Evolutionary conservation across 2,329 filamentous ascomycete species (phyloP), one percentile per base, ranked within the genome.

Genomic region (Fusarium succisae): DNA sequence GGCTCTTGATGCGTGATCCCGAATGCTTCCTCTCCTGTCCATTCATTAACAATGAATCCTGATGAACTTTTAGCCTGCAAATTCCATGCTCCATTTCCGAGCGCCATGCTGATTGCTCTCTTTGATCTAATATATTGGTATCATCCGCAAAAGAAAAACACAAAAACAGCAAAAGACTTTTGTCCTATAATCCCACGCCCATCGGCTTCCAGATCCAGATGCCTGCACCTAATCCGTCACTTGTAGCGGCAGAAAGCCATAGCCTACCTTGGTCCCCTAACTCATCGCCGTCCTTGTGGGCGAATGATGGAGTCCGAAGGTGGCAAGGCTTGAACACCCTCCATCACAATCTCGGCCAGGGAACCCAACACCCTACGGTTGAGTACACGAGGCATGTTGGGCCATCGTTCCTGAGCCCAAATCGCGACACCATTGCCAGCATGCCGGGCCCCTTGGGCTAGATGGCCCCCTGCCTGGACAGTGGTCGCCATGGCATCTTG

Each of bases 281-380:
- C 22, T 24, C 44, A 47, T 39, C 45, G 58, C 59, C 63, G 28
- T 45, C 64, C 50, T 26, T 66, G 48, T 6, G 37, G 54, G 22
- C 58, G 56, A 37, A 65, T 30, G 32, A 75, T 64, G 6, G 35
- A 7, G 8, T 73, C 69, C 15, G 50, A 47, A 15, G 74, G 72
- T 15, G 74, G 63, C 24, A 74, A 32, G 13, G 56, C 43, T 50
- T 38, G 63, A 11, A 67, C 22, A 11, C 73, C 66, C 30, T 75
- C 72, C n/a, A 41, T n/a, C 12, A 75, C 20, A n/a, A 63, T 17
- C 28, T 50, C 63, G 2, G 59, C 59, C 17, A 64, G 18, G 6
- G 28, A n/a, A 2, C 8, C 50, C n/a, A 66, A 26, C 15, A 50
- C 12, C 10, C 70, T 37, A 6, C 53, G 58, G 8, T 68, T 61